Conservation (phyloP, 768 basidiomycete species). For the Lactarius quietus region DNA sequence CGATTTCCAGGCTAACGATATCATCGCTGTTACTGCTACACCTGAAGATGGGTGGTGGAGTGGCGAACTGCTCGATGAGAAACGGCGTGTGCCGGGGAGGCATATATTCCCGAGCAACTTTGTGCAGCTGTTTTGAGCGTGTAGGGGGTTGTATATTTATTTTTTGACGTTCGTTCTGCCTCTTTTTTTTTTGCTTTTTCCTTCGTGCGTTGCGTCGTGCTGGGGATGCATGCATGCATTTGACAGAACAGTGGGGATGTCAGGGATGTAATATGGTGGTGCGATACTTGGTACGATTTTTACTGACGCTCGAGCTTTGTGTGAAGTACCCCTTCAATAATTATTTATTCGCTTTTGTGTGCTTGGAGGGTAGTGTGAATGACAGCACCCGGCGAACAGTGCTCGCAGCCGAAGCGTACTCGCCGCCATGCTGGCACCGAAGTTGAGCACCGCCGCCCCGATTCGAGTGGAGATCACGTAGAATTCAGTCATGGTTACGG, state of each 20-base stretch:
- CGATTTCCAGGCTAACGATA: slow-evolving; percentile 91
- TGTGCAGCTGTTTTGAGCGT: slow-evolving; percentile 64
- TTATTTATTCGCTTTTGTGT: not conserved
- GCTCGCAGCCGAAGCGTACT: too few species aligned
- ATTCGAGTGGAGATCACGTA: too few species aligned
- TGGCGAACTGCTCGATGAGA: slow-evolving; percentile 79
- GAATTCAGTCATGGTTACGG: not conserved
- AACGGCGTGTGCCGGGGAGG: slow-evolving; percentile 62
- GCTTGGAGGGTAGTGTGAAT: too few species aligned
- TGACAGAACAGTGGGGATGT: too few species aligned
- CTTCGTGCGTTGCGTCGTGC: not conserved
- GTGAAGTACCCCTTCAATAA: not conserved
- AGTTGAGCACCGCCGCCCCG: too few species aligned
- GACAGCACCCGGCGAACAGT: too few species aligned
- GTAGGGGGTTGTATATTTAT: not conserved
- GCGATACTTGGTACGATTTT: not conserved
- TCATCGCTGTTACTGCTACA: slow-evolving; percentile 91
- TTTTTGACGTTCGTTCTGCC: not conserved
- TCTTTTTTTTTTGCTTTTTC: not conserved
- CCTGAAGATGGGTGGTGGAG: slow-evolving; percentile 99
- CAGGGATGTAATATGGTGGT: not conserved
- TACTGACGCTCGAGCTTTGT: not conserved
- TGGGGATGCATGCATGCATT: too few species aligned
- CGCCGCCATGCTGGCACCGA: too few species aligned
- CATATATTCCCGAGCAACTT: slow-evolving; percentile 89